Percentiles rank a stretch among this genome's conserved stretches.
Conservation (phyloP, 2,329 filamentous ascomycete genomes). For the Dryadomyces quercus-mongolicae region DNA sequence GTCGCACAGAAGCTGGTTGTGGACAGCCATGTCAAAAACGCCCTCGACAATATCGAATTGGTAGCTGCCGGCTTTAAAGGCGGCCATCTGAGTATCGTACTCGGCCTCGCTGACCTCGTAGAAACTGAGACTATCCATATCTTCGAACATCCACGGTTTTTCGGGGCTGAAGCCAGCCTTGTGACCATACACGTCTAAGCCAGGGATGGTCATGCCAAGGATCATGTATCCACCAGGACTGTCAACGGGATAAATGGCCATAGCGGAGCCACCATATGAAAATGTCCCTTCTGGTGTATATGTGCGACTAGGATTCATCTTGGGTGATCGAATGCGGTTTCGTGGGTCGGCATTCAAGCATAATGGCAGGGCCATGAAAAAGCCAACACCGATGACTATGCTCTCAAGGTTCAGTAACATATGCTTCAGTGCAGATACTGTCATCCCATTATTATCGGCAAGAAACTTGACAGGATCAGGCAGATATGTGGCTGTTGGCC, state of each 20-base stretch:
- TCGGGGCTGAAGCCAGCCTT: background rate
- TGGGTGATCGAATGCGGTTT: conserved; percentile 14
- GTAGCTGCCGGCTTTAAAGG: conserved; percentile 37
- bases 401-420: conserved; percentile 9
- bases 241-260: conserved; percentile 25
- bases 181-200: conserved; percentile 6
- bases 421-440: background rate
- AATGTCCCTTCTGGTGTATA: conserved; percentile 24
- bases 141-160: conserved; percentile 24
- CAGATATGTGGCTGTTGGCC: conserved; percentile 42
- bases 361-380: conserved; percentile 16
- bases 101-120: conserved; percentile 21
- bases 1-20: background rate
- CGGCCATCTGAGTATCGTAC: conserved; percentile 12
- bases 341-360: conserved; percentile 14
- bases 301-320: conserved; percentile 22
- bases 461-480: conserved; percentile 31
- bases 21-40: conserved; percentile 34
- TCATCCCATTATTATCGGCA: conserved; percentile 17
- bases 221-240: conserved; percentile 26
- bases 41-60: conserved; percentile 35
- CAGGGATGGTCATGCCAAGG: background rate
- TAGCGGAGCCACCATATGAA: conserved; percentile 22
- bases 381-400: conserved; percentile 17
- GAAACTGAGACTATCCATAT: conserved; percentile 23